Conservation (phyloP, 2,329 filamentous ascomycete genomes). For the Neurospora crassa region DNA sequence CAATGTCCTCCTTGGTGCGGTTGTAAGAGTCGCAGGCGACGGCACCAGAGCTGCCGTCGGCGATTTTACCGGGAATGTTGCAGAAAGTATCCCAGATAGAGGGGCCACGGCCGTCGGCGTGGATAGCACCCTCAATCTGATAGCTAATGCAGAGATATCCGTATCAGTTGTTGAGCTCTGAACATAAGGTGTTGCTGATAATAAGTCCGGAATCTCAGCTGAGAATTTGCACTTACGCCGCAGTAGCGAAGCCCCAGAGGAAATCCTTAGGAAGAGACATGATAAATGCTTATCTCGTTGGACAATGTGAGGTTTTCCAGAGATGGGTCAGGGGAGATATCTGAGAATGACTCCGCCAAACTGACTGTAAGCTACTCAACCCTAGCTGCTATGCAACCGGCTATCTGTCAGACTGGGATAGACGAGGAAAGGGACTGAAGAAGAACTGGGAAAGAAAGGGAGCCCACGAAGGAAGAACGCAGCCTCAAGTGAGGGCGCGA, state of each 20-base stretch:
- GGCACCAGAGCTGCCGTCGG: constrained; percentile 63
- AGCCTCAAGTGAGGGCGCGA: constrained; percentile 1
- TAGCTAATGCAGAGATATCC: constrained; percentile 44
- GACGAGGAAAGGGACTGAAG: neutral
- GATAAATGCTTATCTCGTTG: constrained; percentile 10
- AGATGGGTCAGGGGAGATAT: neutral
- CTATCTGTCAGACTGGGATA: neutral
- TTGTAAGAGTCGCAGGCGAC: constrained; percentile 84
- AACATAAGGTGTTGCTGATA: neutral
- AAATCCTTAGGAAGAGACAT: constrained; percentile 61
- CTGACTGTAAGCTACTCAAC: neutral
- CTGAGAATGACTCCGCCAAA: neutral
- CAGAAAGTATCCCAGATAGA: constrained; percentile 92
- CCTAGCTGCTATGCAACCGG: neutral
- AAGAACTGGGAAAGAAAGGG: neutral
- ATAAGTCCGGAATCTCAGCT: neutral
- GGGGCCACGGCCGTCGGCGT: constrained; percentile 68
- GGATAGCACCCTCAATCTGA: constrained; percentile 71
- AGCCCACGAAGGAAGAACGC: neutral
- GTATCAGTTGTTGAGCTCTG: constrained; percentile 1
- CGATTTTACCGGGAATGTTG: constrained; percentile 70
- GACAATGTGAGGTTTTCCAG: neutral
- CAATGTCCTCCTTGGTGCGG: constrained; percentile 66
- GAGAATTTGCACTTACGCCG: constrained; percentile 42
- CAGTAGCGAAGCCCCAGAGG: constrained; percentile 72